Base-by-base conservation (phyloP, 1,139 yeast species). In the Hansenula lynferdii region DNA sequence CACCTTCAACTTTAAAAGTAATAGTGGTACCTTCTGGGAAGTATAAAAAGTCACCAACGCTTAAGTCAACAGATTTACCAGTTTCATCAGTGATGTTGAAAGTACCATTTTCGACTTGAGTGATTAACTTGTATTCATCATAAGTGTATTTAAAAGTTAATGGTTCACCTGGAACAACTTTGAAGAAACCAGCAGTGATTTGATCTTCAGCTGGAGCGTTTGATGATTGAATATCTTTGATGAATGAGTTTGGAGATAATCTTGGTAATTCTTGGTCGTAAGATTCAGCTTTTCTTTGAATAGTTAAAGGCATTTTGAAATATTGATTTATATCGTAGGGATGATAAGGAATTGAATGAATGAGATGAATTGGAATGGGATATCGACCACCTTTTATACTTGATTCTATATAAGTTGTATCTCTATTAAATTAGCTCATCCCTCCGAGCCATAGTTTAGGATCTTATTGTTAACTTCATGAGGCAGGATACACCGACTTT, bases 261-360 rank as follows among this genome's bases (percentile, higher is more conserved):
- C 58, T 61, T 37, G 80, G 75, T 50, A 80, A 81, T 54, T 64
- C 67, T 48, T 72, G 67, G 36, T 64, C 72, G 59, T 70, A 71
- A 42, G 78, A 81, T 62, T 75, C 77, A 44, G 64, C 68, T 39
- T 67, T 62, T 59, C 82, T 71, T 54, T 70, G 67, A 61, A 71
- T 70, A 55, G 59, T 56, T 76, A 77, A 71, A 59, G 84, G 81
- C 80, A 76, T 76, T 54, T 59, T 73, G n/a, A n/a, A n/a, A 7
- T 24, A n/a, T 24, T 22, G 24, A 22, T 22, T 11, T 23, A n/a
- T n/a, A n/a, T n/a, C n/a, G n/a, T n/a, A n/a, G n/a, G n/a, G n/a
- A n/a, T n/a, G 25, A 8, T 23, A 23, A n/a, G 28, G 15, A 6
- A n/a, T n/a, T n/a, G n/a, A n/a, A n/a, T n/a, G n/a, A n/a, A n/a